Base-by-base conservation (phyloP, 208 protist genomes). In the Crithidia acanthocephali region DNA sequence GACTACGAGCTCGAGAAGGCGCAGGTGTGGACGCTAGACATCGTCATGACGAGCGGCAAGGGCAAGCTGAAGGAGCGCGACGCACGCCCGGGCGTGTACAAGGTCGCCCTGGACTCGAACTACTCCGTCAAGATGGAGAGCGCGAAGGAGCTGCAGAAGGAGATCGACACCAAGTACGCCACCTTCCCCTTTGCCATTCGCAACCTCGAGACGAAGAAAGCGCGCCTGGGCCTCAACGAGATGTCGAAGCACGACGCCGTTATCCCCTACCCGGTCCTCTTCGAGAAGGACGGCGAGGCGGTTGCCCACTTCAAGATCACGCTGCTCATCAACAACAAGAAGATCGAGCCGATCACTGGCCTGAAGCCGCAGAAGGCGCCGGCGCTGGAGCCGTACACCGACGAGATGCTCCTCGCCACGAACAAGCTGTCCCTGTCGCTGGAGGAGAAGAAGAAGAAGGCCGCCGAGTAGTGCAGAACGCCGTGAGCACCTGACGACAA, bases 61-160 rank as follows among this genome's bases (percentile, higher is more conserved):
- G 92, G 92, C 58, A 97, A 97, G 79, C 81, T 98, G 53, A 91
- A 81, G 59, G 95, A 99, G 86, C 72, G 75, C 25, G 87, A 98
- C 45, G 74, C 65, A 13, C 84, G 91, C 53, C 91, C 97, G 50
- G 94, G 79, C 57, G 81, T 99, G 45, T 99, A 95, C 92, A 99
- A 99, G 90, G 90, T 98, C 52, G 77, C 93, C 2, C 80, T 98
- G 10, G 97, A 99, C 67, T 84, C 90, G 32, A 93, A 91, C 51
- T 99, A 99, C 90, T 76, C 86, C 18, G 90, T 99, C 27, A 99
- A 99, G 94, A 93, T 99, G 92, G 97, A 99, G 83, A 94, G 97
- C 59, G 95, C 98, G 15, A 93, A 95, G 68, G 91, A 97, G 66
- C 79, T 99, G 57, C 90, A 98, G 66, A 92, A 90, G 63, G 96